Evolutionary conservation across 2,329 filamentous ascomycete species (phyloP), one percentile per base, ranked within the genome.

Genomic region (Knufia fluminis): DNA sequence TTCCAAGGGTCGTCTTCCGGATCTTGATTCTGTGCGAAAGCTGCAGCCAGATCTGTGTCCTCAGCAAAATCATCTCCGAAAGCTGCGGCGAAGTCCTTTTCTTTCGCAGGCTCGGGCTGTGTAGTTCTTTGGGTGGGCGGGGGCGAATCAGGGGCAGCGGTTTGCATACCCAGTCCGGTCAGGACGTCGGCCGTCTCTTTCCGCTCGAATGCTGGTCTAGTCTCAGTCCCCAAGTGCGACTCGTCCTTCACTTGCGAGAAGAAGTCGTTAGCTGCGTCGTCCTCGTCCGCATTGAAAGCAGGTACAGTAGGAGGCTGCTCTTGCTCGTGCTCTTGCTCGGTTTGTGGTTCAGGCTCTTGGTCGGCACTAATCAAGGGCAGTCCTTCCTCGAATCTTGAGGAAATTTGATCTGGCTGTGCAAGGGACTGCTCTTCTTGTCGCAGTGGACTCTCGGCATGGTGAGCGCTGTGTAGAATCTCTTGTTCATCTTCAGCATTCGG

Each of bases 131-230:
- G 63, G 57, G 60, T 60, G 51, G 44, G 63, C 57, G 60, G 56
- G 2, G 64, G 60, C 22, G 60, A 60, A 19, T 64, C 62, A 26
- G 62, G 59, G n/a, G 51, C 22, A 19, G 46, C 36, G 6, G 48
- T 2, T 59, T 57, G 50, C 3, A 64, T 63, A 20, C 73, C 65
- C 53, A 79, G 59, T 1, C 73, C 71, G 22, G 73, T 69, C 50
- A 86, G 67, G 1, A 83, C 82, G 63, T 87, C 79, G 59, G 76
- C 73, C 0, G 84, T 88, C 17, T 81, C 83, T 63, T 87, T 87
- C 49, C 83, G 76, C 56, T 80, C 74, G n/a, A 87, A 50, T 33
- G 59, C 62, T 36, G 60, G 63, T 14, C n/a, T 33, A 4, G 32
- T 17, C 3, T 28, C 24, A 6, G 22, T 12, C 3, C 17, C 14